Percentiles rank a stretch among this genome's conserved stretches.
These are phyloP conservation scores for Aspergillus heteromorphus DNA, from an alignment of 495 filamentous ascomycete species.

Conservation along the genomic window DNA sequence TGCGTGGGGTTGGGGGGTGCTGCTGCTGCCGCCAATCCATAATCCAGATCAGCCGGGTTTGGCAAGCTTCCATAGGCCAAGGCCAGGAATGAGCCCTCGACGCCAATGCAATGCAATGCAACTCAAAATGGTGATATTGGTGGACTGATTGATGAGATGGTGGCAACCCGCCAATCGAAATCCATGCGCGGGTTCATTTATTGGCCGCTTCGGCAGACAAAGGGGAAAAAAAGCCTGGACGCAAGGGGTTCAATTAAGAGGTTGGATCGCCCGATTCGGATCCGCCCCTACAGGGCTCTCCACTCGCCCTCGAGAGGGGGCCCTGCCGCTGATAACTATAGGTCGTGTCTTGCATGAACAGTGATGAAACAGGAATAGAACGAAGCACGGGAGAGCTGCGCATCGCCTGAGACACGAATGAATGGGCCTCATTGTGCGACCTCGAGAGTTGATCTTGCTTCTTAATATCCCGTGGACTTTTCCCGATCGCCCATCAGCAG, in stretches of 20 bases:
- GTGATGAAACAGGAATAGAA: conserved; percentile 12
- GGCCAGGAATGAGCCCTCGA: conserved; percentile 8
- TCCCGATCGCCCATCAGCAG: neutral
- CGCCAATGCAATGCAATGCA: conserved; percentile 25
- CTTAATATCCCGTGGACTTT: neutral
- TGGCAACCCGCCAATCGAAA: conserved; percentile 1
- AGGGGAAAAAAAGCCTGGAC: conserved; percentile 8
- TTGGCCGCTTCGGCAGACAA: conserved; percentile 6
- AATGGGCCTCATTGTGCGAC: conserved; percentile 3
- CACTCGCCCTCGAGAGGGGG: conserved; percentile 4
- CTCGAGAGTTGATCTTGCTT: neutral
- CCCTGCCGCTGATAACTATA: conserved; percentile 6
- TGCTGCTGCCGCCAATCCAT: conserved; percentile 6
- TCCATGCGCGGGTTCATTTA: conserved; percentile 1
- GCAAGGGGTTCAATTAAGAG: conserved; percentile 16
- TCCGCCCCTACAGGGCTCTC: conserved; percentile 3
- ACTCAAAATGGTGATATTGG: conserved; percentile 20
- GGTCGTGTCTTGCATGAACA: conserved; percentile 13
- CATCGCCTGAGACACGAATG: conserved; percentile 11
- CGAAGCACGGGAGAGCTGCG: conserved; percentile 8
- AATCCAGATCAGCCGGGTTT: conserved; percentile 6
- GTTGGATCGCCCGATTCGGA: conserved; percentile 5
- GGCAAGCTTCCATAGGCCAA: conserved; percentile 2
- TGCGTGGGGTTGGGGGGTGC: neutral
- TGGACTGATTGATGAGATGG: conserved; percentile 8